Evolutionary conservation across 2,329 filamentous ascomycete genomes (phyloP).

Genomic region (Pyricularia grisea): DNA sequence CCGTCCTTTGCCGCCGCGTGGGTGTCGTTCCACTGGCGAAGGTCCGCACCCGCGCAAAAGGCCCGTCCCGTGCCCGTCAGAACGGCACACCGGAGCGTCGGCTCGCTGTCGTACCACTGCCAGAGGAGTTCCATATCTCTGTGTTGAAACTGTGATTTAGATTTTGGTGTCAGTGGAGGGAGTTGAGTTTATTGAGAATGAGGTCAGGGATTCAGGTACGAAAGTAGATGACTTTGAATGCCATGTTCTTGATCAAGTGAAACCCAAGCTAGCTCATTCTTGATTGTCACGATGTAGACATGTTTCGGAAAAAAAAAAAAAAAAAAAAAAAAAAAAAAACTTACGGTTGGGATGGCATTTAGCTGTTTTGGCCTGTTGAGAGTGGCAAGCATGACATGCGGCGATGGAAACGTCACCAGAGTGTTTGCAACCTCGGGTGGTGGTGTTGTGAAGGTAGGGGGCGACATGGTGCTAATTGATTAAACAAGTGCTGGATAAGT

Average conservation of each 20-base stretch:
- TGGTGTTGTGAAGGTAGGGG: constrained; percentile 17
- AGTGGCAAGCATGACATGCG: constrained; percentile 48
- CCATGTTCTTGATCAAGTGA: no score
- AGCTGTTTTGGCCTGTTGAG: constrained; percentile 49
- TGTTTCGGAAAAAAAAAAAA: no score
- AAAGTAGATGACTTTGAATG: no score
- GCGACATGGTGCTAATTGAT: neutral
- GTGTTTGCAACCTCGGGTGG: constrained; percentile 32
- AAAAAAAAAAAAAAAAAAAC: neutral
- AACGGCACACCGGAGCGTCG: constrained; percentile 50
- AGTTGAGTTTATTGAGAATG: neutral
- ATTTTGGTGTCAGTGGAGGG: neutral
- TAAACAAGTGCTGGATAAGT: neutral
- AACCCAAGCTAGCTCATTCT: no score
- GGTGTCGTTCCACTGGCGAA: constrained; percentile 51
- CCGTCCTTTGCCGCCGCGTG: constrained; percentile 3
- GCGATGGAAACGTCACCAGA: constrained; percentile 37
- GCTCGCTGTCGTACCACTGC: constrained; percentile 53
- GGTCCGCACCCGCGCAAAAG: constrained; percentile 60
- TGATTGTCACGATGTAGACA: no score
- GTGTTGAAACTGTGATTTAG: constrained; percentile 26
- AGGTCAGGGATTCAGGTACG: neutral
- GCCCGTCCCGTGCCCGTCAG: constrained; percentile 54
- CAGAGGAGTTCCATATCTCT: constrained; percentile 33
- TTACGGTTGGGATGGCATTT: constrained; percentile 40